phyloP scores from a whole-genome alignment of 192 early-diverging fungal genomes.

The Gigaspora rosea region DNA sequence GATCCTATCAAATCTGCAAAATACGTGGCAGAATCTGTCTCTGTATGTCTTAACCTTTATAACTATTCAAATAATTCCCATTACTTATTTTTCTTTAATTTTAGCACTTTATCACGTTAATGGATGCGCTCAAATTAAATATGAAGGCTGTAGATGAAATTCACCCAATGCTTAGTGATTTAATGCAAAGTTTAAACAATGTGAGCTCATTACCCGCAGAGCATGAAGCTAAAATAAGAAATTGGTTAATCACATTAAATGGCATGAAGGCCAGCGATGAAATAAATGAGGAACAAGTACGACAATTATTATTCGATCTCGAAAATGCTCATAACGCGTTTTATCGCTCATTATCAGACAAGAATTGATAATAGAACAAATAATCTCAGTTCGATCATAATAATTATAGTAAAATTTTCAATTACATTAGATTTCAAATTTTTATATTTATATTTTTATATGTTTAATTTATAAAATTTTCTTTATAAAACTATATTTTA shows the following conservation, averaged over 20 bases:
- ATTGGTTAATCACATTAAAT: slow-evolving; percentile 91
- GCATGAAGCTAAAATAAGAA: slow-evolving; percentile 75
- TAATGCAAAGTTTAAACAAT: slow-evolving; percentile 88
- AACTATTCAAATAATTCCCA: neutral
- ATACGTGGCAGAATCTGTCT: slow-evolving; percentile 77
- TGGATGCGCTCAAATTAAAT: slow-evolving; percentile 86
- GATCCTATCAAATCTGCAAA: slow-evolving; percentile 67
- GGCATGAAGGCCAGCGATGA: slow-evolving; percentile 92
- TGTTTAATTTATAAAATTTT: too few species aligned
- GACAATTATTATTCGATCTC: slow-evolving; percentile 93
- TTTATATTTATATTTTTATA: too few species aligned
- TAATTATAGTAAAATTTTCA: too few species aligned
- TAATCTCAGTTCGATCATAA: too few species aligned
- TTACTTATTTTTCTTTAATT: slow-evolving; percentile 18
- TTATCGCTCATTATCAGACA: slow-evolving; percentile 44
- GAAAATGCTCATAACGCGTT: slow-evolving; percentile 73
- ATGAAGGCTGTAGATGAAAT: slow-evolving; percentile 87
- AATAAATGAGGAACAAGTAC: slow-evolving; percentile 78
- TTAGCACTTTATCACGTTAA: slow-evolving; percentile 86
- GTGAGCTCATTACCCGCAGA: slow-evolving; percentile 72
- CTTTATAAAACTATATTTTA: too few species aligned
- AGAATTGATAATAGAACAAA: neutral
- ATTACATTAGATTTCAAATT: too few species aligned
- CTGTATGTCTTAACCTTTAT: slow-evolving; percentile 36
- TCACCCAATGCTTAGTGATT: slow-evolving; percentile 82